Evolutionary conservation across 2,329 filamentous ascomycete genomes (phyloP), one percentile per base, ranked within the genome.

Genomic region (Hypoxylon sp.): DNA sequence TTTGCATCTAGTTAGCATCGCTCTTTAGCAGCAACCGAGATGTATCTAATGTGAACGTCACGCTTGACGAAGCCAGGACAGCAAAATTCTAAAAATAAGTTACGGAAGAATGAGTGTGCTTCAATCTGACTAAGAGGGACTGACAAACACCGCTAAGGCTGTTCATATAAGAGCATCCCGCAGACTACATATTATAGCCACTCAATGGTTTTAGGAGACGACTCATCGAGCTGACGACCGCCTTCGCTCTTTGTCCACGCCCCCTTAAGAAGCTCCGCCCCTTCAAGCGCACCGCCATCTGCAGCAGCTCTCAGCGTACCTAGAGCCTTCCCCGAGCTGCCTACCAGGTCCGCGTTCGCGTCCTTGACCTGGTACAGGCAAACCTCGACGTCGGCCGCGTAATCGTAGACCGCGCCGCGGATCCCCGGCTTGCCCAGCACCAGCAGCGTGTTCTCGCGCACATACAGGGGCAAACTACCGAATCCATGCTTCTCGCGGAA

Each of bases 401-500:
- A 85, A 66, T 85, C 79, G 55, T 84, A 85, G 1, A 81, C 81
- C 1, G 79, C 78, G 13, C 81, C 78, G 37, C 72, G 76, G 30
- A 76, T 73, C 3, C 72, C 77, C 17, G 72, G 72, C 62, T 74
- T 80, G 0, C 82, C 82, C 1, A 85, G 75, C 4, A 84, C 78
- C 4, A 85, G 72, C 3, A 85, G 68, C 0, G 82, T 82, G 54
- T 83, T 81, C 65, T 86, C 85, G 3, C 87, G 79, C 26, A 89
- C 80, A 39, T 88, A 84, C 2, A 89, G 74, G 2, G 87, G 87
- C 64, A 89, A 71, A 0, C 82, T 86, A 47, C 82, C 82, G 67
- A 89, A 89, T 2, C 77, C 80, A 67, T 89, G 87, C 57, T 76
- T 85, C 76, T 89, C 87, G 24, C 75, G 84, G 71, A 87, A 87